Evolutionary conservation across 768 basidiomycete species (phyloP).

Genomic region (Serendipita sp.): DNA sequence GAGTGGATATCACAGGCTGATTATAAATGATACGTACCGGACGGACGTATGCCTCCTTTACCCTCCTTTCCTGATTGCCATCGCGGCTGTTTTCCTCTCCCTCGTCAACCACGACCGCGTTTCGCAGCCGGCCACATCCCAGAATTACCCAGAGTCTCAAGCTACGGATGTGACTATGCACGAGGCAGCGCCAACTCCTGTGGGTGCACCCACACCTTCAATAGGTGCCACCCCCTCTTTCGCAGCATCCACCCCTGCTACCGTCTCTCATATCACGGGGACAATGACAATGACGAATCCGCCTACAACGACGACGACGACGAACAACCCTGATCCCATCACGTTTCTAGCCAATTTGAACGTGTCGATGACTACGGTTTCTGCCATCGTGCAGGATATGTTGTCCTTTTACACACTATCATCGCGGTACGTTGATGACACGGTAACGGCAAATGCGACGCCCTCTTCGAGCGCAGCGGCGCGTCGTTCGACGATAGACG

Average conservation of each 20-base stretch:
- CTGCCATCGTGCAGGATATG: constrained; percentile 82
- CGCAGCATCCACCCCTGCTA: constrained; percentile 14
- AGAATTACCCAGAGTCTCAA: constrained; percentile 22
- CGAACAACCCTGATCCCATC: constrained; percentile 42
- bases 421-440: constrained; percentile 64
- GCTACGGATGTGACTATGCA: neutral
- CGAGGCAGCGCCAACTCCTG: constrained; percentile 22
- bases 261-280: constrained; percentile 25
- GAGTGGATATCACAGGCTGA: constrained; percentile 52
- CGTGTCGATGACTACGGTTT: constrained; percentile 65
- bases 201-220: constrained; percentile 15
- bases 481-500: constrained; percentile 6
- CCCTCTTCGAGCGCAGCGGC: constrained; percentile 10
- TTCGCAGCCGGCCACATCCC: constrained; percentile 18
- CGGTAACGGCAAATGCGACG: constrained; percentile 21
- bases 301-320: constrained; percentile 16
- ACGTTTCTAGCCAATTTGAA: constrained; percentile 76
- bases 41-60: constrained; percentile 88
- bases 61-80: constrained; percentile 87
- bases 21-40: constrained; percentile 92
- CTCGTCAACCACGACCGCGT: constrained; percentile 56
- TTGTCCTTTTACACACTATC: constrained; percentile 79
- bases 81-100: constrained; percentile 81
- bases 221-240: constrained; percentile 10
- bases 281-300: constrained; percentile 11